Evolutionary conservation across 192 early-diverging fungal species (phyloP).

Genomic region (Coemansia biformis): DNA sequence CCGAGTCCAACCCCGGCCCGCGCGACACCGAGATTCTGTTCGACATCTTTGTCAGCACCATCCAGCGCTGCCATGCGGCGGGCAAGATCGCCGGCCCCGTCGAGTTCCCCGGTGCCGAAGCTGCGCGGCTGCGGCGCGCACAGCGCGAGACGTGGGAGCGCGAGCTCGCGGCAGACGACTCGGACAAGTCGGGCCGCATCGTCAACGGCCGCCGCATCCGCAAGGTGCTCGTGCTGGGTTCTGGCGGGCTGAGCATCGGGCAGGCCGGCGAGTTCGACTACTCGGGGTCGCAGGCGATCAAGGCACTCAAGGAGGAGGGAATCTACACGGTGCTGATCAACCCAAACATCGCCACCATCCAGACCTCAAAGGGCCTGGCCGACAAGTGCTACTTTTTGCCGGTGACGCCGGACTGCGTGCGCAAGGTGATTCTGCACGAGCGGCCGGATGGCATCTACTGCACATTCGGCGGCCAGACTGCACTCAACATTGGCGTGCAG

Average conservation of each 20-base stretch:
- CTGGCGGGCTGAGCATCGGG: conserved; percentile 94
- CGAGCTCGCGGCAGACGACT: conserved; percentile 36
- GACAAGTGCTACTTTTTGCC: conserved; percentile 98
- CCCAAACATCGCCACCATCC: conserved; percentile 99
- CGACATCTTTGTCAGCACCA: conserved; percentile 83
- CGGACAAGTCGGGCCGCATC: conserved; percentile 46
- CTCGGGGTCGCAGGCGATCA: conserved; percentile 96
- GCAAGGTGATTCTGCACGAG: conserved; percentile 92
- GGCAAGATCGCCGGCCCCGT: conserved; percentile 71
- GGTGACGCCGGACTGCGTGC: conserved; percentile 88
- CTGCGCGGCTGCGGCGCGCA: conserved; percentile 27
- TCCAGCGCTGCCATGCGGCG: conserved; percentile 60
- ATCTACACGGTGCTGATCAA: conserved; percentile 98
- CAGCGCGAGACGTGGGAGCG: conserved; percentile 42
- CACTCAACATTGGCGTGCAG: conserved; percentile 93
- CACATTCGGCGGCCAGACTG: conserved; percentile 98
- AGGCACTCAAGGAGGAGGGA: conserved; percentile 94
- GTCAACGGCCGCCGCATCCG: conserved; percentile 62
- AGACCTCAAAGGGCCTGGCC: conserved; percentile 94
- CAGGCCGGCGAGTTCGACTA: conserved; percentile 99
- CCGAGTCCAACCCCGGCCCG: conserved; percentile 92
- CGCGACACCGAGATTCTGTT: conserved; percentile 97
- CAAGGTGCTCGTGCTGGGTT: conserved; percentile 94
- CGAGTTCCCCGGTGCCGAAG: conserved; percentile 58
- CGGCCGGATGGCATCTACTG: conserved; percentile 97